Conservation (phyloP, 345 rosid genomes). For the Citrus sinensis region DVS_A1.0 CM039163.1:44075501-44076000, state of each 20-base stretch:
- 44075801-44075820: not conserved
- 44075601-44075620: not conserved
- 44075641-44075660: constrained; percentile 31
- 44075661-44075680: constrained; percentile 67
- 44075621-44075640: not conserved
- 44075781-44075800: not conserved
- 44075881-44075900: not conserved
- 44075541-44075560: constrained; percentile 71
- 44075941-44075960: not conserved
- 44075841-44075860: not conserved
- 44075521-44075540: constrained; percentile 60
- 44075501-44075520: constrained; percentile 69
- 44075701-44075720: constrained; percentile 81
- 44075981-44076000: constrained; percentile 45
- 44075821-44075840: not conserved
- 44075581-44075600: not conserved
- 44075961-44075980: not conserved
- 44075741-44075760: constrained; percentile 13
- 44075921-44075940: not conserved
- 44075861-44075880: not conserved
- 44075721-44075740: constrained; percentile 78
- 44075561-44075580: constrained; percentile 42
- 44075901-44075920: not conserved
- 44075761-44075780: not conserved
- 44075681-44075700: constrained; percentile 74